Evolutionary conservation across 768 basidiomycete genomes (phyloP), one percentile per base, ranked within the genome.

Genomic region (Chalciporus pseudorubinellus): DNA sequence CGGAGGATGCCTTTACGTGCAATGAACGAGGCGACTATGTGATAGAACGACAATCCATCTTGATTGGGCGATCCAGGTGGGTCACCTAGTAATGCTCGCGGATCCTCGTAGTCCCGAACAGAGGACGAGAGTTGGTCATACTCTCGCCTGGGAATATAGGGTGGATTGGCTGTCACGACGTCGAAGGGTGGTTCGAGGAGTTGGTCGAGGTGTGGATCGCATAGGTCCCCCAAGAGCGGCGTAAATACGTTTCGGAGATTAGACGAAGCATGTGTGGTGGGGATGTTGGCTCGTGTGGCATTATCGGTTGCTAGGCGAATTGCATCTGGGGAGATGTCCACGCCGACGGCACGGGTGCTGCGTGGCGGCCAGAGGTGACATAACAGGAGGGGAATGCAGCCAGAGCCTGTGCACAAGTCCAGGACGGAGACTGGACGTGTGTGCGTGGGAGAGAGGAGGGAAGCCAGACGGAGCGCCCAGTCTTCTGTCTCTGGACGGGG

Each of bases 401-500:
- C 95, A 0, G 92, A 82, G 41, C 95, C 95, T 6, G 94, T 95
- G 67, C 95, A 93, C 40, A 98, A 81, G 71, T 99, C 95, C 28
- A 98, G 75, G 22, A 95, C 69, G 26, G 72, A 73, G 14, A 77
- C 22, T 0, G 71, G 71, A 6, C 54, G 49, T 6, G 39, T 18
- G 4, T 33, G 43, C 14, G 68, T 64, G 8, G 76, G 75, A 3
- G 67, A 53, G 45, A 81, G 60, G n/a, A 65, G 61, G 12, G 77
- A 71, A 22, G 84, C 77, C 49, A 93, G 79, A 45, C 75, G 77
- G 9, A 82, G 66, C 7, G 85, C 75, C 88, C 89, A 91, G 57
- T 92, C 70, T 63, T 97, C 92, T 0, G 95, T 99, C 70, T 99
- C 95, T 39, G 94, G 90, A 13, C 95, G 87, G 12, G 95, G 95